These are phyloP conservation scores for Tieghemostelium lacteum DNA, from an alignment of 78 protist genomes.

Conservation along the genomic window DNA sequence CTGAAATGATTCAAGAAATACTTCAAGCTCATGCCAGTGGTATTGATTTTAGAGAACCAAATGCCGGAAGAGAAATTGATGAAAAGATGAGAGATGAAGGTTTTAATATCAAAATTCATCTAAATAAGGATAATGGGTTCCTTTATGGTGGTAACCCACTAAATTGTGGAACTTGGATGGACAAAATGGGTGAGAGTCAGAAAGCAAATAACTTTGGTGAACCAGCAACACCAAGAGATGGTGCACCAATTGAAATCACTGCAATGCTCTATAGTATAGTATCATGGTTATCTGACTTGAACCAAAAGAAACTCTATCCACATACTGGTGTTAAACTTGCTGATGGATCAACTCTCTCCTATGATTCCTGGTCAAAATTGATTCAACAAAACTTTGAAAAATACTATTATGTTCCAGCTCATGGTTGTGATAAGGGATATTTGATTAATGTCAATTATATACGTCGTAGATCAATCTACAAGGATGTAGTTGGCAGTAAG, in stretches of 20 bases:
- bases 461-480: constrained; percentile 89
- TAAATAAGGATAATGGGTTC: constrained; percentile 86
- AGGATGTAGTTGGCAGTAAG: constrained; percentile 89
- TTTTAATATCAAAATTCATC: constrained; percentile 82
- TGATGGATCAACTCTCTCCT: not conserved
- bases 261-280: constrained; percentile 80
- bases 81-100: constrained; percentile 88
- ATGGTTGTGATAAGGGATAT: constrained; percentile 33
- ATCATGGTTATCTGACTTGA: constrained; percentile 37
- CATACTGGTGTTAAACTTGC: constrained; percentile 25
- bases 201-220: constrained; percentile 84
- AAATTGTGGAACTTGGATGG: constrained; percentile 98
- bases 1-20: constrained; percentile 81
- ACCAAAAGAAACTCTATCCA: constrained; percentile 6
- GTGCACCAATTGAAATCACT: constrained; percentile 93
- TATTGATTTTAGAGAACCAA: constrained; percentile 92
- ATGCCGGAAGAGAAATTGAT: constrained; percentile 94
- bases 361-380: constrained; percentile 75
- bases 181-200: constrained; percentile 95
- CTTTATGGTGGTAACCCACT: constrained; percentile 90
- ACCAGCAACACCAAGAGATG: constrained; percentile 97
- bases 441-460: constrained; percentile 54
- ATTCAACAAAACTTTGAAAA: constrained; percentile 73
- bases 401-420: constrained; percentile 82
- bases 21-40: constrained; percentile 79